Percentiles rank a stretch among this genome's conserved stretches.
These are phyloP conservation scores for Albatrellus sp. DNA, from an alignment of 1,284 basidiomycete genomes.

Conservation along the genomic window DNA sequence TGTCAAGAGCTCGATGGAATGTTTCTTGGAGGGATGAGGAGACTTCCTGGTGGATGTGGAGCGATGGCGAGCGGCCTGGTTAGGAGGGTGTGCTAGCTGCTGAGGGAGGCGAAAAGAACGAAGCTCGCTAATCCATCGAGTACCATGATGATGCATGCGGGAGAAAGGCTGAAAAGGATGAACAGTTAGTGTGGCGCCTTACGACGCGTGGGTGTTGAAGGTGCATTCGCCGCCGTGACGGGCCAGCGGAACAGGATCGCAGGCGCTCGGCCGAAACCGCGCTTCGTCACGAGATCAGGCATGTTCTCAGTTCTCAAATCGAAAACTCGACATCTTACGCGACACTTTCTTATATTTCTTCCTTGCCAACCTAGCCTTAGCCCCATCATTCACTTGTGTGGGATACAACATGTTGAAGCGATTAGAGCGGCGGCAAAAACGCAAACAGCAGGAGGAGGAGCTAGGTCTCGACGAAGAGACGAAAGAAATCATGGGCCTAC, in stretches of 20 bases:
- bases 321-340: too few species aligned
- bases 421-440: conserved; percentile 55
- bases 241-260: background rate
- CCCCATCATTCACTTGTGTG: background rate
- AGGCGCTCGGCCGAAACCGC: background rate
- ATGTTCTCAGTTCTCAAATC: too few species aligned
- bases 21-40: background rate
- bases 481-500: conserved; percentile 60
- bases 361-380: background rate
- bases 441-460: conserved; percentile 55
- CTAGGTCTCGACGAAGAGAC: conserved; percentile 58
- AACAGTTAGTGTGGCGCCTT: too few species aligned
- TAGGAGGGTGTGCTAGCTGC: background rate
- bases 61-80: background rate
- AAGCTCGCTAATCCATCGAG: background rate
- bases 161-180: background rate
- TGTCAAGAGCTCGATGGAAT: too few species aligned
- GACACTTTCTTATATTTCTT: background rate
- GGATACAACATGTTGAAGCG: conserved; percentile 64
- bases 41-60: background rate
- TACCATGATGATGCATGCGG: conserved; percentile 8
- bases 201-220: too few species aligned
- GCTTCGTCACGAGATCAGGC: background rate
- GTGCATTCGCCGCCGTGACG: too few species aligned
- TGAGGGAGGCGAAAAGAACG: background rate